Percentiles rank a stretch among this genome's conserved stretches.
phyloP scores from a whole-genome alignment of 2,329 filamentous ascomycete genomes.

The Didymella sp. region DNA sequence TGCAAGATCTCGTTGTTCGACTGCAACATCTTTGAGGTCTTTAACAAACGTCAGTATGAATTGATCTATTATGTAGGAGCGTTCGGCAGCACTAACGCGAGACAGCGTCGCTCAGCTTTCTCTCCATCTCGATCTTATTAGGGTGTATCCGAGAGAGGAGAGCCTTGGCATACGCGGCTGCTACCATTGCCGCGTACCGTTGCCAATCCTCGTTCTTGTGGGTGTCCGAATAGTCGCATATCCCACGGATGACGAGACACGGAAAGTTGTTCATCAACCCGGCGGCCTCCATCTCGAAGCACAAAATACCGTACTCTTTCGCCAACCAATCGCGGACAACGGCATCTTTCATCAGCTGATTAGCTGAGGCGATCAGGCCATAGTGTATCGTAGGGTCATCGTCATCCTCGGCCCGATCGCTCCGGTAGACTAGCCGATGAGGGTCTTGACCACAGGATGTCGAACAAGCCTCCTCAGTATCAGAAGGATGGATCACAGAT shows the following conservation, averaged over 20 bases:
- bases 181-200: constrained; percentile 5
- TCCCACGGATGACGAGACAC: constrained; percentile 9
- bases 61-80: no score
- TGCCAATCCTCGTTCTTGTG: constrained; percentile 14
- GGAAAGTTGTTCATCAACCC: constrained; percentile 1
- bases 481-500: neutral
- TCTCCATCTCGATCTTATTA: neutral
- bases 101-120: neutral
- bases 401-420: neutral
- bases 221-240: constrained; percentile 10
- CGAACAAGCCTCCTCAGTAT: neutral
- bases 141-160: neutral
- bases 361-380: constrained; percentile 14
- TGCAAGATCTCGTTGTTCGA: no score
- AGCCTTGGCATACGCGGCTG: constrained; percentile 8
- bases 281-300: constrained; percentile 10
- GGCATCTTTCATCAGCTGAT: constrained; percentile 14
- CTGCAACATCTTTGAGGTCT: no score
- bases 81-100: no score
- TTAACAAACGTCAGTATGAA: no score
- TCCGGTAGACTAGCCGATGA: neutral
- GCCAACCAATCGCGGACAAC: neutral
- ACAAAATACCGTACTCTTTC: neutral
- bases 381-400: constrained; percentile 6
- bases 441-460: neutral